A percentile compares a stretch with the other conserved stretches of the same genome.
These are phyloP conservation scores for Rhizopus microsporus DNA, from an alignment of 371 early-diverging fungal genomes.

Conservation along the genomic window DNA sequence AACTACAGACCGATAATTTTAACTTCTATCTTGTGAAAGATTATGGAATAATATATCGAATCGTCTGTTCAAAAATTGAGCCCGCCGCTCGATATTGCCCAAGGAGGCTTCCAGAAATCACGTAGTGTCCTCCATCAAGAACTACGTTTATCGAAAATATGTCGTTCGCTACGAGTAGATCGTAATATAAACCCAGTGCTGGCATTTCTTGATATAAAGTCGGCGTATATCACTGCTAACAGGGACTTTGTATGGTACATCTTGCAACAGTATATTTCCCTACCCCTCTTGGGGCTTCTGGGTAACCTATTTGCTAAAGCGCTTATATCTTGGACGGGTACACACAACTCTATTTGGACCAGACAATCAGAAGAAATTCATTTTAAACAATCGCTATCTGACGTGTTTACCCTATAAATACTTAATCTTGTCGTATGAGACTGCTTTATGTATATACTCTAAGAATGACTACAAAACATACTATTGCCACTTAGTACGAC, in stretches of 20 bases:
- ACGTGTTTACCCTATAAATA: no score
- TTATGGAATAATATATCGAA: slow-evolving; percentile 17
- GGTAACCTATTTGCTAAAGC: slow-evolving; percentile 23
- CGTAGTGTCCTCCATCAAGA: slow-evolving; percentile 28
- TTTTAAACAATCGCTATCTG: no score
- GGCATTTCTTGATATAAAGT: slow-evolving; percentile 28
- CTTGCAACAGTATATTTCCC: background rate
- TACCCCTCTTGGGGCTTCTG: background rate
- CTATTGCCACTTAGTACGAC: no score
- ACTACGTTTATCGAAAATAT: slow-evolving; percentile 14
- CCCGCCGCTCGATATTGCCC: slow-evolving; percentile 20
- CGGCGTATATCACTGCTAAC: slow-evolving; percentile 9
- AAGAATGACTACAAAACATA: no score
- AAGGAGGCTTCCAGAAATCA: slow-evolving; percentile 20
- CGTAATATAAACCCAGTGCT: slow-evolving; percentile 5
- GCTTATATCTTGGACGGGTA: background rate
- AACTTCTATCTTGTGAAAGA: slow-evolving; percentile 25
- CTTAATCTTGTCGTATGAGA: no score
- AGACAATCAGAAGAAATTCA: no score
- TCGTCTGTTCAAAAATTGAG: background rate
- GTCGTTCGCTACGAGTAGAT: background rate
- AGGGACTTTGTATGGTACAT: background rate
- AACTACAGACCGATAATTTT: slow-evolving; percentile 26
- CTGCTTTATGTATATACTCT: no score
- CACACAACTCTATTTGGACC: no score